A percentile compares a stretch with the other conserved stretches of the same genome.
phyloP scores from a whole-genome alignment of 2,329 filamentous ascomycete species.

The Daldinia sp. region DNA sequence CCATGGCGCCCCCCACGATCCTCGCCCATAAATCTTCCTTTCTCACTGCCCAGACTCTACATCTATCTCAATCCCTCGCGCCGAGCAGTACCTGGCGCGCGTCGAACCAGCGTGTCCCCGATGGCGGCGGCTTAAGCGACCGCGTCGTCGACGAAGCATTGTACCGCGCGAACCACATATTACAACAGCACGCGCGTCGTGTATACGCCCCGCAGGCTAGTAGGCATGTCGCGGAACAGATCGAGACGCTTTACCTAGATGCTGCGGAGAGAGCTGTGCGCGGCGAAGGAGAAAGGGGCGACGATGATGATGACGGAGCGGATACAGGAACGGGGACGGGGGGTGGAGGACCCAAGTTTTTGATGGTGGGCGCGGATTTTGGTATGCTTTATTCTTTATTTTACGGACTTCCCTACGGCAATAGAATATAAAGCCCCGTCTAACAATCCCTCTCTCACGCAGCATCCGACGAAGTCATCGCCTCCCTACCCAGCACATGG shows the following conservation, averaged over 20 bases:
- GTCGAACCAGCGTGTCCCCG: constrained; percentile 57
- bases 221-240: constrained; percentile 78
- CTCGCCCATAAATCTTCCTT: constrained; percentile 74
- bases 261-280: constrained; percentile 54
- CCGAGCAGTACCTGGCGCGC: constrained; percentile 67
- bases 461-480: constrained; percentile 60
- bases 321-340: constrained; percentile 51
- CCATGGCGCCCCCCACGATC: constrained; percentile 64
- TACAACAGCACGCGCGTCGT: constrained; percentile 74
- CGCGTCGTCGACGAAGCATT: constrained; percentile 69
- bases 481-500: constrained; percentile 63
- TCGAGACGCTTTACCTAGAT: constrained; percentile 73
- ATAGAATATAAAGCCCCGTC: background rate
- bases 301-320: constrained; percentile 52
- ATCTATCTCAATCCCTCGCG: constrained; percentile 69
- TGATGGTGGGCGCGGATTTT: constrained; percentile 46
- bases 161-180: constrained; percentile 68
- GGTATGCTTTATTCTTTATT: constrained; percentile 28
- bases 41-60: constrained; percentile 70
- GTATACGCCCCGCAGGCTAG: constrained; percentile 77
- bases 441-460: background rate
- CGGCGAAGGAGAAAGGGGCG: constrained; percentile 53
- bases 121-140: constrained; percentile 56
- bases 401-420: background rate
- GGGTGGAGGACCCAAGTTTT: constrained; percentile 42